These are phyloP conservation scores for Beauveria sp. DNA, from an alignment of 2,329 filamentous ascomycete genomes.

Conservation along the genomic window DNA sequence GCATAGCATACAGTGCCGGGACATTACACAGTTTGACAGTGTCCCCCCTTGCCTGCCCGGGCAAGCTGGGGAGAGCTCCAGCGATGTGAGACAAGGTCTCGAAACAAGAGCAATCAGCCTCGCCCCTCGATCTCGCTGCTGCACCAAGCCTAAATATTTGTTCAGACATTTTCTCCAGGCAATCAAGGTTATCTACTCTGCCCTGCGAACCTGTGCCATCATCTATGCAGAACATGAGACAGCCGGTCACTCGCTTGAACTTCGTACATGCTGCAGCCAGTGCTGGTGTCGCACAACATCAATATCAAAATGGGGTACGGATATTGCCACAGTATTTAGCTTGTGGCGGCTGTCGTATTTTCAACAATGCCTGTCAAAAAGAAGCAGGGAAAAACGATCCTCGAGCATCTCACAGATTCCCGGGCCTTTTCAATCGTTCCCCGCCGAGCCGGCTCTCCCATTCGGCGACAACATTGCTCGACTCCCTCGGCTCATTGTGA, in stretches of 20 bases:
- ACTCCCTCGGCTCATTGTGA: not conserved
- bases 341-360: not conserved
- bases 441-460: not conserved
- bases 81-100: slow-evolving; percentile 9
- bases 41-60: not conserved
- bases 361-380: too few species aligned
- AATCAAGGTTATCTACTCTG: not conserved
- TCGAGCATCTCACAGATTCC: not conserved
- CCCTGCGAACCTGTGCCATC: not conserved
- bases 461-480: not conserved
- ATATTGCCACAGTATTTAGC: not conserved
- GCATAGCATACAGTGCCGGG: not conserved
- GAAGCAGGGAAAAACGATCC: not conserved
- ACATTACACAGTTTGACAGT: not conserved
- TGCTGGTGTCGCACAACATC: not conserved
- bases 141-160: not conserved
- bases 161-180: not conserved
- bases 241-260: not conserved
- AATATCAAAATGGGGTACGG: not conserved
- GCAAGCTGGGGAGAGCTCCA: not conserved
- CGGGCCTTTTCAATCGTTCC: not conserved
- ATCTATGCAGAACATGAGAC: slow-evolving; percentile 4
- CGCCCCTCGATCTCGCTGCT: not conserved
- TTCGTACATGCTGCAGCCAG: not conserved
- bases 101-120: slow-evolving; percentile 7